Base-by-base conservation (phyloP, 1,139 yeast species). In the Debaryomyces subglobosus region DNA sequence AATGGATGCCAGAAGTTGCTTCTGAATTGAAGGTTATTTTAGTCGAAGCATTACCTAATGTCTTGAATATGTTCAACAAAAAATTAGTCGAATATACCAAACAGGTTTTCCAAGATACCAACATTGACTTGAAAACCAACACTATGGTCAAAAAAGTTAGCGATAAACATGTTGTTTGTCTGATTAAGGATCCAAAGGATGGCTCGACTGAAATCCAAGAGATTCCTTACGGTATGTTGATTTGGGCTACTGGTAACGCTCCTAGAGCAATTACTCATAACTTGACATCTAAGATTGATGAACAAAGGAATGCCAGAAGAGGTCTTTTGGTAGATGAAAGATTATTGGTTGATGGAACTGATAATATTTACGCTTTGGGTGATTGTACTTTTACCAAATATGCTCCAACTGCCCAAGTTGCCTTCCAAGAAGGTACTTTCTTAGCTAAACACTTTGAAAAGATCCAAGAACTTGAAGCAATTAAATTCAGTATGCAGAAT, bases 231-330 rank as follows among this genome's bases (percentile, higher is more conserved):
- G 97, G 98, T 63, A 76, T 89, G 63, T 79, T 92, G 59, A 94
- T 92, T 56, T 92, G 98, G 98, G 97, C 97, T 51, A 92, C 97
- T 46, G 98, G 98, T 72, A 91, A 90, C 69, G 94, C 95, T 53
- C 92, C 92, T 54, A 85, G 97, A 71, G 84, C 83, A 44, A 81
- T 92, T 53, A 80, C 88, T 50, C 78, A 83, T 53, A 82, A 82
- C 60, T 76, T 92, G 64, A 84, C 86, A 69, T 63, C 78, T 48
- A 80, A 82, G 70, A 74, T 92, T 58, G 89, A 88, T 44, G 92
- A 85, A 54, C 98, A 92, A 77, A 85, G 82, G 69, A 83, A 84
- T 64, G 91, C 96, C 49, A 85, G 94, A 72, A 85, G 97, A 69
- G 98, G 97, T 54, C 77, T 92, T 58, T 77, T 89, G 58, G 89